These are phyloP conservation scores for Boletus subparvulus DNA, from an alignment of 768 basidiomycete species.

Conservation along the genomic window DNA sequence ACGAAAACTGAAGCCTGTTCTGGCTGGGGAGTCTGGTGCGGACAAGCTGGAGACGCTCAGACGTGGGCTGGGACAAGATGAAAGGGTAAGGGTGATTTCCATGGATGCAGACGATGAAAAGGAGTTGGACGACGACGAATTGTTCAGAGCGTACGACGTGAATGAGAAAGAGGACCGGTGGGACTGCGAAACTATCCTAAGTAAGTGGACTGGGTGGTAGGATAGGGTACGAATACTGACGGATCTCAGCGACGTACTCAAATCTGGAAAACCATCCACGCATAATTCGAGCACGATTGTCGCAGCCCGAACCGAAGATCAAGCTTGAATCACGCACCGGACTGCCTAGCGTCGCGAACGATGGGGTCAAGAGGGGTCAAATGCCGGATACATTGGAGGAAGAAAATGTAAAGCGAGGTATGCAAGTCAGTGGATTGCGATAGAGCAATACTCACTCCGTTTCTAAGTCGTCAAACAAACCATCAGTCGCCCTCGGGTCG, in stretches of 20 bases:
- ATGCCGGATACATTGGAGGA: constrained; percentile 20
- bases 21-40: constrained; percentile 67
- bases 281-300: constrained; percentile 68
- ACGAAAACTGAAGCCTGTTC: constrained; percentile 76
- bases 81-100: constrained; percentile 48
- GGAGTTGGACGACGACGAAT: constrained; percentile 44
- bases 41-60: constrained; percentile 84
- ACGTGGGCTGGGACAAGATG: constrained; percentile 70
- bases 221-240: constrained; percentile 5
- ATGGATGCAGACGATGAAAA: constrained; percentile 47
- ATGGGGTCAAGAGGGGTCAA: constrained; percentile 14
- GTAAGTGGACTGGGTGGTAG: constrained; percentile 46
- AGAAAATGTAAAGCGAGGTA: constrained; percentile 30
- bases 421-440: background rate
- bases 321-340: constrained; percentile 74
- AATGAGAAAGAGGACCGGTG: constrained; percentile 71
- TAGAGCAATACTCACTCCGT: constrained; percentile 1
- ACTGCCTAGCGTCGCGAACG: constrained; percentile 53
- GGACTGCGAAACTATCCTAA: constrained; percentile 96
- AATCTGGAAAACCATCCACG: constrained; percentile 97
- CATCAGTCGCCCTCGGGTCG: constrained; percentile 67
- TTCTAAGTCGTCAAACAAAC: constrained; percentile 40
- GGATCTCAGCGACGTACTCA: constrained; percentile 81
- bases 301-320: constrained; percentile 60
- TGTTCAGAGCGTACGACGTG: constrained; percentile 39